Percentiles rank a stretch among this genome's conserved stretches.
Conservation (phyloP, 768 basidiomycete species). For the Leccinum olivaceopallidum region DNA sequence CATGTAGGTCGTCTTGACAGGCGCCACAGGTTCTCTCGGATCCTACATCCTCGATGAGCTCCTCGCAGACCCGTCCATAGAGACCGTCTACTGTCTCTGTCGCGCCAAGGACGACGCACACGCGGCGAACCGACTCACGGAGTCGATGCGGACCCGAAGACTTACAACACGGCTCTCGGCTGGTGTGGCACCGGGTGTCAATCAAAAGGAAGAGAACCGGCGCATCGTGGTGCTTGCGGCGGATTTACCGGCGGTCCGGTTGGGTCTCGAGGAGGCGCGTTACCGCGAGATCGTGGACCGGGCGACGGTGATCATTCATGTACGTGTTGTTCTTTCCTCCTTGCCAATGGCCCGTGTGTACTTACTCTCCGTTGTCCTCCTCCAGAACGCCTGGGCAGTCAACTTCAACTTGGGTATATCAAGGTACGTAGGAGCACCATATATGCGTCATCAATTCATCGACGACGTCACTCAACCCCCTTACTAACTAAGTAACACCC, state of each 20-base stretch:
- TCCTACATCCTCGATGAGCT: conserved; percentile 48
- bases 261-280: conserved; percentile 41
- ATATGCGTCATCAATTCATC: background rate
- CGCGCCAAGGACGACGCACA: conserved; percentile 48
- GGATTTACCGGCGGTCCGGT: conserved; percentile 39
- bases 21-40: conserved; percentile 55
- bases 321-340: conserved; percentile 15
- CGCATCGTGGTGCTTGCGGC: conserved; percentile 44
- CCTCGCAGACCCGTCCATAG: background rate
- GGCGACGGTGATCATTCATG: conserved; percentile 49
- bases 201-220: background rate
- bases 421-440: conserved; percentile 13
- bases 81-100: conserved; percentile 47
- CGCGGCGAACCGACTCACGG: conserved; percentile 22
- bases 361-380: background rate
- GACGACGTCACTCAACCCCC: background rate
- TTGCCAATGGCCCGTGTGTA: background rate
- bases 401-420: conserved; percentile 48
- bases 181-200: background rate
- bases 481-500: background rate
- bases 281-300: conserved; percentile 37
- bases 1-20: conserved; percentile 42
- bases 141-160: background rate
- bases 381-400: conserved; percentile 56
- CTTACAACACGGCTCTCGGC: background rate